phyloP scores from a whole-genome alignment of 345 rosid species.

The Combretum micranthum region DNA sequence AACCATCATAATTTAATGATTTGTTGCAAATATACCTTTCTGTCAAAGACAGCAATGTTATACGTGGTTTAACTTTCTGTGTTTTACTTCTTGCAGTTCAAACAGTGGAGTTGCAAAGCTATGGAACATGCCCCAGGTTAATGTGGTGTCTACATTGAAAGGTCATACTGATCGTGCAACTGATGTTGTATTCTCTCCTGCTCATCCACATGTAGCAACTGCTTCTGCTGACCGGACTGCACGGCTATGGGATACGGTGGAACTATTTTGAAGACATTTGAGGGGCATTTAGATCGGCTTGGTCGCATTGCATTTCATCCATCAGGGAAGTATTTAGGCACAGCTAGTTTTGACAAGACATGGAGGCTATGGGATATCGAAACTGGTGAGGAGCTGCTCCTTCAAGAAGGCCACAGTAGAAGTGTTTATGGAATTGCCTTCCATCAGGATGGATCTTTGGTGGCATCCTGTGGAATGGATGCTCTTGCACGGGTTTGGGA shows the following conservation, averaged over 20 bases:
- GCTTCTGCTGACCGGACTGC: constrained; percentile 98
- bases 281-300: constrained; percentile 91
- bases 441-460: constrained; percentile 93
- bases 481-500: constrained; percentile 94
- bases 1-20: not conserved
- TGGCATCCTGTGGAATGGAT: constrained; percentile 86
- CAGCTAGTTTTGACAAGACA: constrained; percentile 94
- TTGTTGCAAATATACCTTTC: not conserved
- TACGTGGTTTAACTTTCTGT: not conserved
- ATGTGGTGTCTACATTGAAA: constrained; percentile 50
- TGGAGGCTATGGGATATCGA: constrained; percentile 96
- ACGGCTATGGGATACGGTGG: constrained; percentile 87
- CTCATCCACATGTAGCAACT: constrained; percentile 66
- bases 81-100: constrained; percentile 32
- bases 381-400: constrained; percentile 78
- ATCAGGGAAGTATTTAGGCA: constrained; percentile 82
- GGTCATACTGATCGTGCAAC: constrained; percentile 91
- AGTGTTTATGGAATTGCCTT: constrained; percentile 87
- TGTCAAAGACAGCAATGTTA: not conserved
- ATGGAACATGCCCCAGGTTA: constrained; percentile 81
- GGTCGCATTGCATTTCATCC: constrained; percentile 94
- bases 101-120: constrained; percentile 81
- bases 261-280: constrained; percentile 57
- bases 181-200: constrained; percentile 85
- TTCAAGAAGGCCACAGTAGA: constrained; percentile 95